These are phyloP conservation scores for Komagataella kurtzmanii DNA, from an alignment of 805 yeast genomes.

Conservation along the genomic window DNA sequence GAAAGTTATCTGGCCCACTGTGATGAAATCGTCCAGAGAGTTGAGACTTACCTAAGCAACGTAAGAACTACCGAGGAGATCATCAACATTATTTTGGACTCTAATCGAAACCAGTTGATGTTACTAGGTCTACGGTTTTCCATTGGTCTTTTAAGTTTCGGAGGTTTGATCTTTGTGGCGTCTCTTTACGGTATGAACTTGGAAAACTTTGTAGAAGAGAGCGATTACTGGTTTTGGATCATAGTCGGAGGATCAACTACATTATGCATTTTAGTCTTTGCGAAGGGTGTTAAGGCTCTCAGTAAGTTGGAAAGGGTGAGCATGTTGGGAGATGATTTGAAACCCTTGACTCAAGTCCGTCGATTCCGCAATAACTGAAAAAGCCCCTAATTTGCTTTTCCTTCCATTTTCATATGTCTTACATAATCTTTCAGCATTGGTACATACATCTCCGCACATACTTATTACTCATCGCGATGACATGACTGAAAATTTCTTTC, in stretches of 20 bases:
- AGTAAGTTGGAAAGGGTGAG: constrained; percentile 62
- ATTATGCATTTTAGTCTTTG: constrained; percentile 29
- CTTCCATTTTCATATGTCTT: neutral
- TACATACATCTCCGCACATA: neutral
- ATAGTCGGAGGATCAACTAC: constrained; percentile 31
- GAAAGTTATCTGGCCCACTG: constrained; percentile 86
- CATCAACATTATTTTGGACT: constrained; percentile 82
- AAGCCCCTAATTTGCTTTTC: neutral
- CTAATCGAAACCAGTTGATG: constrained; percentile 91
- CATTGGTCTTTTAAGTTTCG: constrained; percentile 71
- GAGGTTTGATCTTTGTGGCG: constrained; percentile 68
- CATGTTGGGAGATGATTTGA: constrained; percentile 14
- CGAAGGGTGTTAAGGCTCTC: constrained; percentile 41
- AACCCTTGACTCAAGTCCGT: neutral
- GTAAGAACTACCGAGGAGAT: constrained; percentile 91
- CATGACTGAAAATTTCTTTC: neutral
- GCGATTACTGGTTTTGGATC: constrained; percentile 51
- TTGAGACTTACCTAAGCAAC: constrained; percentile 64
- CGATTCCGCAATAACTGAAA: neutral
- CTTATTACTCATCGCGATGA: neutral
- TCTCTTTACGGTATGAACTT: constrained; percentile 94
- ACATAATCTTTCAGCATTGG: neutral
- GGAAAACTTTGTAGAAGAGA: constrained; percentile 82
- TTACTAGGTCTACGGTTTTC: constrained; percentile 72
- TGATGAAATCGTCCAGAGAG: constrained; percentile 90